phyloP scores from a whole-genome alignment of 176 grass and related monocot genomes.

The Secale cereale region DNA sequence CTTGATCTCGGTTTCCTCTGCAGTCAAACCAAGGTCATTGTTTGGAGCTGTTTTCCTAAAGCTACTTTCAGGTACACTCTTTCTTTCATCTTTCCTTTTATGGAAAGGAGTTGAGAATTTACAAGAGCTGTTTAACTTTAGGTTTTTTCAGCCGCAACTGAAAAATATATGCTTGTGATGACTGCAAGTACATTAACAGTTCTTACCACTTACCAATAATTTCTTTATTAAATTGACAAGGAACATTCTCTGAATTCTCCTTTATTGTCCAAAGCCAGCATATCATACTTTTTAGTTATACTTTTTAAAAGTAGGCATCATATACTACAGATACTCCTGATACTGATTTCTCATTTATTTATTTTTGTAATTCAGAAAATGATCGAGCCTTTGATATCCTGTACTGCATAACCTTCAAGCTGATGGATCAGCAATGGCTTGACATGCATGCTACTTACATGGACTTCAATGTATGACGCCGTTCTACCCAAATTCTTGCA shows the following conservation, averaged over 20 bases:
- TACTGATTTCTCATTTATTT: neutral
- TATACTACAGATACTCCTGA: neutral
- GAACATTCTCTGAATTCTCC: slow-evolving; percentile 4
- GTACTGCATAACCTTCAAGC: slow-evolving; percentile 93
- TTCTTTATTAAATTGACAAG: neutral
- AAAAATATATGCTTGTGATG: slow-evolving; percentile 16
- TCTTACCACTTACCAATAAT: neutral
- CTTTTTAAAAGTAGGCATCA: neutral
- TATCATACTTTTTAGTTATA: slow-evolving; percentile 21
- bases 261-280: neutral
- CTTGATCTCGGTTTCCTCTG: slow-evolving; percentile 12
- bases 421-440: slow-evolving; percentile 99
- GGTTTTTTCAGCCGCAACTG: neutral
- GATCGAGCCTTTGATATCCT: slow-evolving; percentile 88
- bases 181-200: neutral
- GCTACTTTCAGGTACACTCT: slow-evolving; percentile 74
- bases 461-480: slow-evolving; percentile 84
- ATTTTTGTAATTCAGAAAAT: slow-evolving; percentile 56
- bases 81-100: slow-evolving; percentile 14
- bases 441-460: slow-evolving; percentile 97
- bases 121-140: neutral
- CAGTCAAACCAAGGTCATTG: slow-evolving; percentile 91
- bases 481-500: neutral
- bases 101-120: neutral
- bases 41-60: slow-evolving; percentile 95